Conservation (phyloP, 2,329 filamentous ascomycete species). For the Dryadomyces quercivorus region DNA sequence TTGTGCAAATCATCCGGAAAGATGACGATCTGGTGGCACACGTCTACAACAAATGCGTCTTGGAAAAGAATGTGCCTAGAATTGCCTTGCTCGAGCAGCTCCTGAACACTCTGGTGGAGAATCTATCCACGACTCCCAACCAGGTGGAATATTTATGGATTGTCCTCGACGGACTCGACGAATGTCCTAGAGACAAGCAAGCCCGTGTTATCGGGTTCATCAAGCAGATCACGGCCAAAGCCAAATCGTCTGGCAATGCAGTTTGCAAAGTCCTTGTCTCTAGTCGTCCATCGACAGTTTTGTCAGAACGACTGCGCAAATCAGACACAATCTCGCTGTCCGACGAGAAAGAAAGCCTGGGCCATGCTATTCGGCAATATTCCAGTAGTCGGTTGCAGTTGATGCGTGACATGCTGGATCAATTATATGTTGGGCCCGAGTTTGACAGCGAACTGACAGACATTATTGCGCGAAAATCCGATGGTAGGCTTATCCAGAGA, state of each 20-base stretch:
- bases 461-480: slow-evolving; percentile 14
- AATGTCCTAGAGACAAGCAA: slow-evolving; percentile 11
- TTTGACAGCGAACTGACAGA: slow-evolving; percentile 12
- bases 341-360: slow-evolving; percentile 14
- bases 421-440: slow-evolving; percentile 9
- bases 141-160: slow-evolving; percentile 14
- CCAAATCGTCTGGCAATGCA: slow-evolving; percentile 2
- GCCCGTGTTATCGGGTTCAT: slow-evolving; percentile 8
- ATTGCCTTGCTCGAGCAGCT: slow-evolving; percentile 15
- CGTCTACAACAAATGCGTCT: slow-evolving; percentile 15
- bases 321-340: slow-evolving; percentile 14
- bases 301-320: slow-evolving; percentile 11
- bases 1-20: slow-evolving; percentile 18
- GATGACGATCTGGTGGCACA: slow-evolving; percentile 16
- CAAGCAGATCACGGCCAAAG: slow-evolving; percentile 7
- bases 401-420: slow-evolving; percentile 6
- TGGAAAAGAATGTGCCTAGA: slow-evolving; percentile 12
- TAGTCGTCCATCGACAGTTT: slow-evolving; percentile 10
- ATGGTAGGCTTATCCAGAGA: too few relatives aligned
- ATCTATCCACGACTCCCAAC: slow-evolving; percentile 2
- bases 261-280: slow-evolving; percentile 19
- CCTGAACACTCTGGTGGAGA: slow-evolving; percentile 6
- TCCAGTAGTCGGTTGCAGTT: slow-evolving; percentile 6
- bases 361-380: slow-evolving; percentile 14
- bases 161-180: slow-evolving; percentile 19